A percentile compares a stretch with the other conserved stretches of the same genome.
Conservation (phyloP, 331 rosid species). For the Spiraea crenata region DNA sequence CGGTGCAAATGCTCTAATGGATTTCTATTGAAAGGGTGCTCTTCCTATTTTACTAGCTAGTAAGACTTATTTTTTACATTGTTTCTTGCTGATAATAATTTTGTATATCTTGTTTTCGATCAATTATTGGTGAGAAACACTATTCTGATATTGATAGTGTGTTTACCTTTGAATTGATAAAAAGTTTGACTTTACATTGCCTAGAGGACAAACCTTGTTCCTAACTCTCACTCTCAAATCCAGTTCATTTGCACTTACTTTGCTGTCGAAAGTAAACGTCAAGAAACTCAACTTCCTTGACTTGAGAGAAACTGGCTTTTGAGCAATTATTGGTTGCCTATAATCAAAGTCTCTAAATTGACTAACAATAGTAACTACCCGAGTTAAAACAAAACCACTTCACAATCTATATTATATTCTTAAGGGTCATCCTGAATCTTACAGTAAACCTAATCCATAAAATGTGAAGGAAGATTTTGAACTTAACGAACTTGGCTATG, state of each 20-base stretch:
- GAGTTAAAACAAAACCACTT: neutral
- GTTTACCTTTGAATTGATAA: neutral
- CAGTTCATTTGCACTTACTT: slow-evolving; percentile 8
- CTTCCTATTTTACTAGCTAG: too few relatives aligned
- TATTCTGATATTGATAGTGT: too few relatives aligned
- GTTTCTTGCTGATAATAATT: too few relatives aligned
- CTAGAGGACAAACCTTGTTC: neutral
- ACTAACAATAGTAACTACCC: neutral
- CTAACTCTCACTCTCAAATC: slow-evolving; percentile 1
- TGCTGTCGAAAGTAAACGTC: neutral
- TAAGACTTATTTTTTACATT: too few relatives aligned
- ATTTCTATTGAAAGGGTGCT: too few relatives aligned
- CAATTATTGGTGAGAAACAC: too few relatives aligned
- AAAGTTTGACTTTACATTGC: slow-evolving; percentile 12
- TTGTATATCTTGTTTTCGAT: too few relatives aligned
- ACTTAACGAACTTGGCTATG: too few relatives aligned
- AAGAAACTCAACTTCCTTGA: slow-evolving; percentile 30
- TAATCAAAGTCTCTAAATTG: neutral
- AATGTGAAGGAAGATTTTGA: too few relatives aligned
- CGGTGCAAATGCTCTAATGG: too few relatives aligned
- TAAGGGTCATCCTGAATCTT: too few relatives aligned
- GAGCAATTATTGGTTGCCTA: slow-evolving; percentile 11
- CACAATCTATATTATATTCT: neutral
- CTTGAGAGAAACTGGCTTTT: slow-evolving; percentile 2
- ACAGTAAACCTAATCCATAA: too few relatives aligned